These are phyloP conservation scores for Saccharomycopsis sp. DNA, from an alignment of 805 yeast genomes.

Conservation along the genomic window DNA sequence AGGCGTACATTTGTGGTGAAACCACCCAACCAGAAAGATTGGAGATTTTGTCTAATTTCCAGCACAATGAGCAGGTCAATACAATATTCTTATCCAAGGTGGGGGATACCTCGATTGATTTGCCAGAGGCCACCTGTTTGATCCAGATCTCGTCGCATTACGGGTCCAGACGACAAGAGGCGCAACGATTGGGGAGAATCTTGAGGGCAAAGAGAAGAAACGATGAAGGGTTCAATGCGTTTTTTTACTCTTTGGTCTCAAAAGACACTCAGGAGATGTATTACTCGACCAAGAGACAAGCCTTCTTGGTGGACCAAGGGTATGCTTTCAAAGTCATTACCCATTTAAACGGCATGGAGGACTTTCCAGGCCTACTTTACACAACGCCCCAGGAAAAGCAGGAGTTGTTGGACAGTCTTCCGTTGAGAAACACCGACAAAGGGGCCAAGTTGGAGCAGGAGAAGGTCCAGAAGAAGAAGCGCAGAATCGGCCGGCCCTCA, in stretches of 20 bases:
- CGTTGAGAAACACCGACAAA: conserved; percentile 92
- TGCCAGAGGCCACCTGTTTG: conserved; percentile 97
- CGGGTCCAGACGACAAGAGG: conserved; percentile 98
- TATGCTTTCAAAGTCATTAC: conserved; percentile 97
- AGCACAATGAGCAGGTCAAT: conserved; percentile 88
- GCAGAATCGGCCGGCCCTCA: no score
- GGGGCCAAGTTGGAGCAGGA: no score
- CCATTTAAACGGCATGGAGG: conserved; percentile 95
- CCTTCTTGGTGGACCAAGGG: conserved; percentile 97
- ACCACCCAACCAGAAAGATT: conserved; percentile 98
- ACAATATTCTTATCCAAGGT: conserved; percentile 94
- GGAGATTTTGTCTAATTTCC: conserved; percentile 95
- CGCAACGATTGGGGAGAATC: conserved; percentile 93
- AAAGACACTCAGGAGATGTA: conserved; percentile 99
- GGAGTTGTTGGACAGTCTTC: conserved; percentile 83
- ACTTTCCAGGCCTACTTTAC: conserved; percentile 83
- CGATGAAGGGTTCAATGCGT: conserved; percentile 98
- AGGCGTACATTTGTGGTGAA: conserved; percentile 93
- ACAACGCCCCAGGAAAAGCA: conserved; percentile 84
- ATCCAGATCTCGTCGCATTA: conserved; percentile 97
- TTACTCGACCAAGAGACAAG: conserved; percentile 95
- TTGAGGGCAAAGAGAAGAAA: conserved; percentile 95
- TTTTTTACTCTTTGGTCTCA: conserved; percentile 89
- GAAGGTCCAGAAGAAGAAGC: no score
- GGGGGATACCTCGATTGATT: conserved; percentile 95